Percentiles rank a stretch among this genome's conserved stretches.
Conservation (phyloP, 768 basidiomycete species). For the Infundibulicybe gibba region DNA sequence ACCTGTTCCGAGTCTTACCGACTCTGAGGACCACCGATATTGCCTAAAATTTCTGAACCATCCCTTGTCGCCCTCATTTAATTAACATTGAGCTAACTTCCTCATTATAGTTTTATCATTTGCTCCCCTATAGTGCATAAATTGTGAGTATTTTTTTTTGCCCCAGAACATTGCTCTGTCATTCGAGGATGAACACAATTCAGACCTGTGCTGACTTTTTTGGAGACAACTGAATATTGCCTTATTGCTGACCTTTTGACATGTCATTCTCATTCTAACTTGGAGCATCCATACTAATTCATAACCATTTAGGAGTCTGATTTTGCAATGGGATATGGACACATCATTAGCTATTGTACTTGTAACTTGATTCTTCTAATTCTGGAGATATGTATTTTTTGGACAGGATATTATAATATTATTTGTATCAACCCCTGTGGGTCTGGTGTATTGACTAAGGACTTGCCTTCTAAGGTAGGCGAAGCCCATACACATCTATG, state of each 20-base stretch:
- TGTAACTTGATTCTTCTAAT: no score
- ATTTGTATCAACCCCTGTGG: no score
- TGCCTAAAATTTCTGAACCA: constrained; percentile 43
- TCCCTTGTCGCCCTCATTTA: constrained; percentile 9
- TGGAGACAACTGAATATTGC: constrained; percentile 59
- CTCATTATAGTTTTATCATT: neutral
- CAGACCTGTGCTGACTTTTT: constrained; percentile 69
- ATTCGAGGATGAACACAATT: constrained; percentile 44
- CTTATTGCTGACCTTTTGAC: constrained; percentile 31
- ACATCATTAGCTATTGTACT: no score
- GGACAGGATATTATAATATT: no score
- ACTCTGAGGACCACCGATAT: constrained; percentile 58
- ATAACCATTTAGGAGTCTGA: no score
- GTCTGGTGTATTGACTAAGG: no score
- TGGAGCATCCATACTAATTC: no score
- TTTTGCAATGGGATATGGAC: no score
- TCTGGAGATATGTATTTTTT: no score
- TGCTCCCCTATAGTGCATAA: constrained; percentile 14
- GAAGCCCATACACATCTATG: no score
- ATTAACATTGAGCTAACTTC: constrained; percentile 1
- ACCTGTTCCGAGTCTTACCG: constrained; percentile 68
- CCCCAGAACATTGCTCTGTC: neutral
- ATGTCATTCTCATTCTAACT: no score
- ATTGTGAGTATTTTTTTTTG: constrained; percentile 29
- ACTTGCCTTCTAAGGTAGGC: no score